phyloP scores from a whole-genome alignment of 371 early-diverging fungal genomes.

The Lichtheimia hyalospora region DNA sequence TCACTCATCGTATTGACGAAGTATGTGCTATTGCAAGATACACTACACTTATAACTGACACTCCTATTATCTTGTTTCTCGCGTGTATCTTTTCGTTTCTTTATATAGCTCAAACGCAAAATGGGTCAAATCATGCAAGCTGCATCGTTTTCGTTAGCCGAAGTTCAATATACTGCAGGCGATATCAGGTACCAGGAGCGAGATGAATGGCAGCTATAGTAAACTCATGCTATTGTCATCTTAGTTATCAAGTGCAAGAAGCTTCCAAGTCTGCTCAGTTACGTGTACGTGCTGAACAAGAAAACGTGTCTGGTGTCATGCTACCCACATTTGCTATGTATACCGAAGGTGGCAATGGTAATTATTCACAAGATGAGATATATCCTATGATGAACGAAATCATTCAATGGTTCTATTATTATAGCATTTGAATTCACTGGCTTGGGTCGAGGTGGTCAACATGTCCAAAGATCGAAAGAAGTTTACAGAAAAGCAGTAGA shows the following conservation, averaged over 20 bases:
- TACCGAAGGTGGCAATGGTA: constrained; percentile 85
- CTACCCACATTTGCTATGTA: constrained; percentile 92
- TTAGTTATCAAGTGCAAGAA: constrained; percentile 93
- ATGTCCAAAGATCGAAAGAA: constrained; percentile 91
- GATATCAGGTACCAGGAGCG: constrained; percentile 79
- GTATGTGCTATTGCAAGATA: constrained; percentile 26
- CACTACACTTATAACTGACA: not conserved
- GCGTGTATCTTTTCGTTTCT: not conserved
- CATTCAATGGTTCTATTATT: not conserved
- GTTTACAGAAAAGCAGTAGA: constrained; percentile 94
- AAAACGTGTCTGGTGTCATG: constrained; percentile 97
- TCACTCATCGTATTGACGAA: constrained; percentile 94
- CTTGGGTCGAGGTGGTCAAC: constrained; percentile 97
- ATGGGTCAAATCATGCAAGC: constrained; percentile 98
- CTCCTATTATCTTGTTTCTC: too few relatives aligned
- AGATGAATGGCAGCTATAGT: too few relatives aligned
- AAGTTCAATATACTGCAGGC: constrained; percentile 97
- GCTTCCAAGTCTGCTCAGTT: constrained; percentile 89
- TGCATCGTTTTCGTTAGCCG: constrained; percentile 97
- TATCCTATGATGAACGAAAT: too few relatives aligned
- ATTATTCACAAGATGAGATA: not conserved
- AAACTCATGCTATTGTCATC: too few relatives aligned
- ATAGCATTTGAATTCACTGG: constrained; percentile 94
- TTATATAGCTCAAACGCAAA: constrained; percentile 21
- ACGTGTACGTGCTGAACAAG: constrained; percentile 88